phyloP scores from a whole-genome alignment of 352 stramenopile species.

The Elongisporangium prolatum region DNA sequence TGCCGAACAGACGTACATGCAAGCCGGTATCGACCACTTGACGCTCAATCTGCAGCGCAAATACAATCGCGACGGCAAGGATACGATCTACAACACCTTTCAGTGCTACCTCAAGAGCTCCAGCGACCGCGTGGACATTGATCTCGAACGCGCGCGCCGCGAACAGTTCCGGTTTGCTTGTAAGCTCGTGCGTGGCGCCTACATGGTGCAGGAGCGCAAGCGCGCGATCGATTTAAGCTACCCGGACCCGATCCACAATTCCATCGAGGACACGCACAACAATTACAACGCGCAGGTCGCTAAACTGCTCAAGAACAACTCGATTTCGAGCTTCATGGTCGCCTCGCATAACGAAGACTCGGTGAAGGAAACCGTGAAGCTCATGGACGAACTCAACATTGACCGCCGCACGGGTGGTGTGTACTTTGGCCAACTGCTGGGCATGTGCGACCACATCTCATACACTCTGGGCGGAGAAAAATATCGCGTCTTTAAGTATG shows the following conservation, averaged over 20 bases:
- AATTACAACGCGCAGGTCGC: constrained; percentile 92
- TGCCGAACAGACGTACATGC: constrained; percentile 97
- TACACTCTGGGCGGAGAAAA: constrained; percentile 91
- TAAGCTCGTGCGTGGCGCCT: constrained; percentile 97
- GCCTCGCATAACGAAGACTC: constrained; percentile 97
- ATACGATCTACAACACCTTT: constrained; percentile 97
- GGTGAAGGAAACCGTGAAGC: constrained; percentile 89
- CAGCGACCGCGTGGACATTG: constrained; percentile 81
- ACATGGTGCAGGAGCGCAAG: constrained; percentile 97
- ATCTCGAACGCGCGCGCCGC: constrained; percentile 90
- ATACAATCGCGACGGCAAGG: constrained; percentile 84
- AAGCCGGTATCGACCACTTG: constrained; percentile 97
- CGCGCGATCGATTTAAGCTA: constrained; percentile 76
- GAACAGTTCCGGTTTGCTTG: constrained; percentile 93
- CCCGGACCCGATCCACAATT: constrained; percentile 91
- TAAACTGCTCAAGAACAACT: constrained; percentile 86
- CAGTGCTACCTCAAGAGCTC: constrained; percentile 98
- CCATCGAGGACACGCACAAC: constrained; percentile 91
- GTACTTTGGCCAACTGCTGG: constrained; percentile 97
- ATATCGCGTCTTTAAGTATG: constrained; percentile 97
- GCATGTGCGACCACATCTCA: constrained; percentile 97
- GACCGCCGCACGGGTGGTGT: constrained; percentile 64
- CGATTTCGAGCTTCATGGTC: constrained; percentile 94
- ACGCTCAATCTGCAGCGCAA: constrained; percentile 80
- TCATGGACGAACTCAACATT: constrained; percentile 90